Conservation (phyloP, 2,329 filamentous ascomycete species). For the Talaromyces islandicus region DNA sequence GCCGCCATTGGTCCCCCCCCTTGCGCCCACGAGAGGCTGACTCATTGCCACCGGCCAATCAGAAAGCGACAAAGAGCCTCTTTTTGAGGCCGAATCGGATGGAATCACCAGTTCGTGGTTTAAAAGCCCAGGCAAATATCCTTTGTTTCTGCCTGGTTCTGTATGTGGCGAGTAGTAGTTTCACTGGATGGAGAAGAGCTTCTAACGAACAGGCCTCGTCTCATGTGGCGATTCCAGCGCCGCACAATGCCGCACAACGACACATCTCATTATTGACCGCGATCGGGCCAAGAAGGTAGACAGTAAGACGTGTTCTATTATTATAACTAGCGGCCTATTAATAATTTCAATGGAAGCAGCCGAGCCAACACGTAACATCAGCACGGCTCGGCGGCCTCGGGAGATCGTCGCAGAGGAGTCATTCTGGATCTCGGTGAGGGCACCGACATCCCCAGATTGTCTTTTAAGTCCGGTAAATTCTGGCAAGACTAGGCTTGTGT, state of each 20-base stretch:
- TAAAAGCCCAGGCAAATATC: too few species aligned
- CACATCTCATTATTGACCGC: neutral
- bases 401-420: neutral
- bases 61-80: slow-evolving; percentile 12
- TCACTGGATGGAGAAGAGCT: too few species aligned
- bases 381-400: neutral
- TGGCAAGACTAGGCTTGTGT: neutral
- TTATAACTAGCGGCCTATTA: neutral
- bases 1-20: slow-evolving; percentile 26
- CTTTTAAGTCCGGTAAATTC: neutral
- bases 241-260: neutral
- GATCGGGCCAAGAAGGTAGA: neutral
- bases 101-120: neutral
- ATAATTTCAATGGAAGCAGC: neutral
- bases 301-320: neutral
- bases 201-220: neutral
- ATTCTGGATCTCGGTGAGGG: neutral
- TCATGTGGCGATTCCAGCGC: neutral
- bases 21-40: slow-evolving; percentile 16
- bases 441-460: neutral
- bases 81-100: slow-evolving; percentile 9
- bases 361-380: neutral
- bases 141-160: neutral
- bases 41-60: slow-evolving; percentile 16
- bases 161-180: neutral